Evolutionary conservation across 2,329 filamentous ascomycete species (phyloP), one percentile per base, ranked within the genome.

Genomic region (Scolecobasidium constrictum): DNA sequence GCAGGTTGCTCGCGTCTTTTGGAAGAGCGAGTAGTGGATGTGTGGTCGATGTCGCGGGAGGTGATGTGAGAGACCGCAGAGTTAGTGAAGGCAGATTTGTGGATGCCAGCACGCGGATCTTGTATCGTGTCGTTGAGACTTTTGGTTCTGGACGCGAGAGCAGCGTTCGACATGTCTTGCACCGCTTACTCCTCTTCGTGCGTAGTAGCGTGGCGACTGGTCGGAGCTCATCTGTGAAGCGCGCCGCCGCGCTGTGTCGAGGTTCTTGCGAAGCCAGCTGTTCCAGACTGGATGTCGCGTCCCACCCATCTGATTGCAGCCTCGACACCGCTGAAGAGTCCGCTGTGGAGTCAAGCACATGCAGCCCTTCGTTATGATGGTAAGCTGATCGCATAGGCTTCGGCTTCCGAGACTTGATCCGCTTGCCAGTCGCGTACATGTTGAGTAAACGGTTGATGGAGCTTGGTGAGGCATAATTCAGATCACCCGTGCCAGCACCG

Each of bases 141-240:
- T 96, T 98, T 46, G 81, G 77, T 62, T 98, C 92, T 12, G 90
- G 92, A 59, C 94, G 93, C 47, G 86, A 84, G 52, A 98, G 82
- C 57, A 96, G 95, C 65, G 96, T 90, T 11, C 92, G 82, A 64
- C 92, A 98, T 9, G 81, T 75, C 40, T 86, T 83, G 62, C 92
- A 98, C 36, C 92, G 85, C 65, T 95, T 96, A 16, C 86, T 87
- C 28, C 90, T 83, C 58, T 95, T 95, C 0, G 90, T 94, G 44
- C 86, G 81, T 12, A 98, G 76, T 2, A 93, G 73, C 13, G 84
- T 82, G 0, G 88, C 81, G 12, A 88, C 73, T 0, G 92, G 92
- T 20, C 86, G 81, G 4, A 96, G 75, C 16, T 90, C 77, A 42
- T 81, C 73, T 2, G 76, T 64, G 56, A 92, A 88, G 5, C 74